Conservation (phyloP, 169 alveolate species). For the Eimeria necatrix region DNA sequence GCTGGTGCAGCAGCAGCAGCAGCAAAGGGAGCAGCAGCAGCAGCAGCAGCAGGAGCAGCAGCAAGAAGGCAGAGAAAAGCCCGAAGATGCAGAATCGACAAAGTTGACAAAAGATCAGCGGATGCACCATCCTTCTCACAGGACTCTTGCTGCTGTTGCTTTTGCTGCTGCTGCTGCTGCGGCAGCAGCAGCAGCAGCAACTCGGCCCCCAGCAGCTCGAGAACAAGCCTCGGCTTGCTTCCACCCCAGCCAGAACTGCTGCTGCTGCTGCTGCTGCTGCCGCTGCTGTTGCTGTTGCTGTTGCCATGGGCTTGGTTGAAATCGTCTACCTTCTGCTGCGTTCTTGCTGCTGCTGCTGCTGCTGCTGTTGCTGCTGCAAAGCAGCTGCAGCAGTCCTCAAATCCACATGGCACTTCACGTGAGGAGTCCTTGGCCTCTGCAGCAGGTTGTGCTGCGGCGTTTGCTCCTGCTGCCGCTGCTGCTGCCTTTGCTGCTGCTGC, state of each 20-base stretch:
- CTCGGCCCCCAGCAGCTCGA: background rate
- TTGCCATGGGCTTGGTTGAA: background rate
- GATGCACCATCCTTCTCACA: background rate
- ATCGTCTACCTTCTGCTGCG: too few relatives aligned
- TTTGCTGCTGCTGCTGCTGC: too few relatives aligned
- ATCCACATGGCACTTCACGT: too few relatives aligned
- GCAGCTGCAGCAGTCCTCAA: too few relatives aligned
- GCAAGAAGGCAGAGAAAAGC: background rate
- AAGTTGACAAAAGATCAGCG: background rate
- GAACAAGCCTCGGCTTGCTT: background rate
- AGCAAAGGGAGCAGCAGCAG: background rate
- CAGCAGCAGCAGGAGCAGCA: slow-evolving; percentile 28
- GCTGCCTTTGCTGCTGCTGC: slow-evolving; percentile 56
- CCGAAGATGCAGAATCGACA: background rate
- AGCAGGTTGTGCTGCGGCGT: too few relatives aligned
- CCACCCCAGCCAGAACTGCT: background rate
- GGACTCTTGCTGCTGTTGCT: too few relatives aligned
- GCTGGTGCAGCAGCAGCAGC: too few relatives aligned
- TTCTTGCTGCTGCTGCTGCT: too few relatives aligned
- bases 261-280: background rate
- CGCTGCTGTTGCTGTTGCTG: background rate
- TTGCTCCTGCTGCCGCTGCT: background rate
- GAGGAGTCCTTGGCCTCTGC: too few relatives aligned
- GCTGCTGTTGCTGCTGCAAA: slow-evolving; percentile 14
- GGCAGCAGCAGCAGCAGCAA: slow-evolving; percentile 20